Conservation (phyloP, 495 filamentous ascomycete genomes). For the Penicillium manginii region DNA sequence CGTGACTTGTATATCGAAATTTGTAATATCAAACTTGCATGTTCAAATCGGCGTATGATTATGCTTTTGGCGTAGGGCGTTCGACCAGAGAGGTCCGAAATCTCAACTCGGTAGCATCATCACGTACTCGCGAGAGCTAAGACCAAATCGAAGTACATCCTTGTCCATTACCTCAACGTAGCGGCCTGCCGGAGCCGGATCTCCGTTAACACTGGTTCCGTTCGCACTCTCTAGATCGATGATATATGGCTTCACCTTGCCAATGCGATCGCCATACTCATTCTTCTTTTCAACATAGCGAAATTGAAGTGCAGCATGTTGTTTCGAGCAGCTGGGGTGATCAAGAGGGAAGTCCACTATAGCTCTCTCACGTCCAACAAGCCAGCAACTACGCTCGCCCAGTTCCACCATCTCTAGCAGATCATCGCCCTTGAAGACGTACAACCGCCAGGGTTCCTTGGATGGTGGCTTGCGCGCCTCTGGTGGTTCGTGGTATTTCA, state of each 20-base stretch:
- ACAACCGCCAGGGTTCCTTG: conserved; percentile 82
- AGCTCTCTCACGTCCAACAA: conserved; percentile 76
- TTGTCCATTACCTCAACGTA: conserved; percentile 87
- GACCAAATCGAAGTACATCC: conserved; percentile 86
- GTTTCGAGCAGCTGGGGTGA: conserved; percentile 89
- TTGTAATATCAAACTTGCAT: conserved; percentile 9
- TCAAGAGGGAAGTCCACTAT: conserved; percentile 85
- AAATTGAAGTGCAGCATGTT: conserved; percentile 96
- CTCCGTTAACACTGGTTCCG: conserved; percentile 81
- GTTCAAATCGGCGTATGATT: background rate
- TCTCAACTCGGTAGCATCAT: conserved; percentile 62
- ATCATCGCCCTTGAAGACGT: conserved; percentile 86
- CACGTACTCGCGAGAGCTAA: conserved; percentile 86
- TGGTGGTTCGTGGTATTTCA: conserved; percentile 95
- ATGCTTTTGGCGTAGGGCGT: background rate
- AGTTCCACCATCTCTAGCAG: conserved; percentile 81
- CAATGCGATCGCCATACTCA: conserved; percentile 81
- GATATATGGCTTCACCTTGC: conserved; percentile 84
- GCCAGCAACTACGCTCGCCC: conserved; percentile 79
- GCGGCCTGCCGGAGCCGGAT: conserved; percentile 69
- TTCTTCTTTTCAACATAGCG: conserved; percentile 79
- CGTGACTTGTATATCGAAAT: conserved; percentile 11
- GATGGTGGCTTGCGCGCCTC: conserved; percentile 87
- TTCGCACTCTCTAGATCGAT: conserved; percentile 95
- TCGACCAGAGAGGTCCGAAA: background rate